Evolutionary conservation across 169 alveolate genomes (phyloP).

Genomic region (Plasmodium billcollinsi): DNA sequence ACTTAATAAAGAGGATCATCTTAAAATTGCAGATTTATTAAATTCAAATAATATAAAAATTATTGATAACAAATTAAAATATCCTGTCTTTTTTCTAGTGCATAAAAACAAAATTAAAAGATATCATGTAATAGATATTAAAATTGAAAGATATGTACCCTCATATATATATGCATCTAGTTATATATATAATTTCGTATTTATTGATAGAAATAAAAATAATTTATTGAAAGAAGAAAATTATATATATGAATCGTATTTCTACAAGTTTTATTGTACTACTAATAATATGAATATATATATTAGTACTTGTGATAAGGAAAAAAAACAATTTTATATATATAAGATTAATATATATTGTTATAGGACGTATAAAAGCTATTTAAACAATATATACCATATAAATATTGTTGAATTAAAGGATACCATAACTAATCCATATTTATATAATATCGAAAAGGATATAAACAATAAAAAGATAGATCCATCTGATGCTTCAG

Average conservation of each 20-base stretch:
- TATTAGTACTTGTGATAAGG: conserved; percentile 11
- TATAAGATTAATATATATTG: conserved; percentile 19
- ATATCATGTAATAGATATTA: conserved; percentile 31
- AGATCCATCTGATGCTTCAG: background rate
- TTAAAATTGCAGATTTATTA: conserved; percentile 10
- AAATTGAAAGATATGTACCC: conserved; percentile 6
- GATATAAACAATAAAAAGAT: no score
- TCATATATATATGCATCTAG: conserved; percentile 42
- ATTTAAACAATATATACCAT: conserved; percentile 10
- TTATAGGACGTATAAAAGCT: background rate
- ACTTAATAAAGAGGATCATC: background rate
- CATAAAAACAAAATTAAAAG: conserved; percentile 18
- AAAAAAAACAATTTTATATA: background rate
- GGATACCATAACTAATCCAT: background rate
- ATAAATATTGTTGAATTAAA: conserved; percentile 7
- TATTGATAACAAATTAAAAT: background rate
- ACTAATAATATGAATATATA: conserved; percentile 4
- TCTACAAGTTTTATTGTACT: conserved; percentile 30
- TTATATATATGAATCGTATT: conserved; percentile 42
- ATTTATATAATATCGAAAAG: no score
- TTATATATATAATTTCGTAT: conserved; percentile 26
- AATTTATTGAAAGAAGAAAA: conserved; percentile 35
- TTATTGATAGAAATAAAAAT: conserved; percentile 15
- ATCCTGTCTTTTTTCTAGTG: background rate
- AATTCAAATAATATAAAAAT: conserved; percentile 18